phyloP scores from a whole-genome alignment of 495 filamentous ascomycete genomes.

The Tirmania nivea region DNA sequence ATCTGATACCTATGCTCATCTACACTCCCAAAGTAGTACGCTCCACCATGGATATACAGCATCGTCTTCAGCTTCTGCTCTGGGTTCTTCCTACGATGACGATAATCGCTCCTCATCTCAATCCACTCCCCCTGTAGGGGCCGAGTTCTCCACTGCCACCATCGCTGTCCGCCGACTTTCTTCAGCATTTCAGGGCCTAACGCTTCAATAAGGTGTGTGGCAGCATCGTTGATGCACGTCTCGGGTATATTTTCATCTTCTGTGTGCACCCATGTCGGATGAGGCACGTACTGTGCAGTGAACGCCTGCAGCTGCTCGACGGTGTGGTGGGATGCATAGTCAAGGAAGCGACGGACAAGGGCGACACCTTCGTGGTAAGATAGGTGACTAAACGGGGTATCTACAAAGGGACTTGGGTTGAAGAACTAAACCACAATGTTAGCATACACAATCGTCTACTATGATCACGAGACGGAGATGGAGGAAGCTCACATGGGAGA shows the following conservation, averaged over 20 bases:
- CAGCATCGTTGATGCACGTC: constrained; percentile 36
- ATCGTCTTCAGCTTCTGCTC: constrained; percentile 52
- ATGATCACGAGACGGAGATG: background rate
- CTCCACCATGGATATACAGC: constrained; percentile 76
- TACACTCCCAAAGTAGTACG: constrained; percentile 73
- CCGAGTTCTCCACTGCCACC: constrained; percentile 81
- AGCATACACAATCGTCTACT: background rate
- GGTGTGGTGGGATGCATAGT: constrained; percentile 60
- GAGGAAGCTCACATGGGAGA: constrained; percentile 33
- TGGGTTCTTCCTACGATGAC: constrained; percentile 37
- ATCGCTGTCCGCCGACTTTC: constrained; percentile 56
- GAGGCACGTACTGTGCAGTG: constrained; percentile 71
- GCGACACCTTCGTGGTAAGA: constrained; percentile 90
- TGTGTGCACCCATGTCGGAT: constrained; percentile 68
- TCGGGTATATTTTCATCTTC: constrained; percentile 49
- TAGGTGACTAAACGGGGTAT: constrained; percentile 66
- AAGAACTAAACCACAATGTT: constrained; percentile 38
- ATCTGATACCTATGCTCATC: constrained; percentile 93
- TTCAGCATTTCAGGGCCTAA: constrained; percentile 53
- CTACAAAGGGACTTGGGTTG: constrained; percentile 46
- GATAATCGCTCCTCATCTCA: constrained; percentile 71
- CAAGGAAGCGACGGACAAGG: constrained; percentile 64
- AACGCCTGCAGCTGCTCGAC: constrained; percentile 85
- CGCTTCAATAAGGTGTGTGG: constrained; percentile 39
- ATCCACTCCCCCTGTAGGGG: constrained; percentile 72